Evolutionary conservation across 2,329 filamentous ascomycete genomes (phyloP).

Genomic region (Aspergillus fructus): DNA sequence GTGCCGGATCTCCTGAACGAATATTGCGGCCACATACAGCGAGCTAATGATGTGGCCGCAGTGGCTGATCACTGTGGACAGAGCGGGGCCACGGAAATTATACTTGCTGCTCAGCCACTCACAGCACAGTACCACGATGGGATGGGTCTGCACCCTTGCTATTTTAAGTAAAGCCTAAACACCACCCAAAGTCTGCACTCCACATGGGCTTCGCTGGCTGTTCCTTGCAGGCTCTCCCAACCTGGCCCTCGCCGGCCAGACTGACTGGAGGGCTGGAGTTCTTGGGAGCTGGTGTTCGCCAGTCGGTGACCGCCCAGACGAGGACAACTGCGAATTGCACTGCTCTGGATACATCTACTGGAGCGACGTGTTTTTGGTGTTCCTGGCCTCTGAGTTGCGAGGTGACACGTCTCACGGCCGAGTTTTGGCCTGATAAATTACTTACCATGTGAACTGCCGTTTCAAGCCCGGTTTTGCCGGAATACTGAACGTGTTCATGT

Average conservation of each 20-base stretch:
- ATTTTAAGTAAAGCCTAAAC: background rate
- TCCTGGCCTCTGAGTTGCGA: background rate
- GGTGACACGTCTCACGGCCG: background rate
- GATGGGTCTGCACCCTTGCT: background rate
- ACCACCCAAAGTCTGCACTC: background rate
- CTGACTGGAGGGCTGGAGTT: too few relatives aligned
- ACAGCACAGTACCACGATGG: background rate
- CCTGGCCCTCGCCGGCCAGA: too few relatives aligned
- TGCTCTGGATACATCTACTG: too few relatives aligned
- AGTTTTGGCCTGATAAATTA: background rate
- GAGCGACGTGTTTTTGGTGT: background rate
- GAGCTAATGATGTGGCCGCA: background rate
- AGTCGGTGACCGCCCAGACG: too few relatives aligned
- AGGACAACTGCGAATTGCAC: too few relatives aligned
- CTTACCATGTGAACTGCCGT: background rate
- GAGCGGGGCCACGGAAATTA: constrained; percentile 8
- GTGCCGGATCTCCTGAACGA: background rate
- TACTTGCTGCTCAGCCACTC: background rate
- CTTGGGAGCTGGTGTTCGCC: too few relatives aligned
- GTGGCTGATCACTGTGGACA: background rate
- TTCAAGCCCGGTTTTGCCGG: background rate
- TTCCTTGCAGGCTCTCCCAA: constrained; percentile 1
- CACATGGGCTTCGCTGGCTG: background rate
- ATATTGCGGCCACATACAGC: background rate
- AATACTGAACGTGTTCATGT: background rate